These are phyloP conservation scores for Lentinula boryana DNA, from an alignment of 768 basidiomycete species.

Conservation along the genomic window DNA sequence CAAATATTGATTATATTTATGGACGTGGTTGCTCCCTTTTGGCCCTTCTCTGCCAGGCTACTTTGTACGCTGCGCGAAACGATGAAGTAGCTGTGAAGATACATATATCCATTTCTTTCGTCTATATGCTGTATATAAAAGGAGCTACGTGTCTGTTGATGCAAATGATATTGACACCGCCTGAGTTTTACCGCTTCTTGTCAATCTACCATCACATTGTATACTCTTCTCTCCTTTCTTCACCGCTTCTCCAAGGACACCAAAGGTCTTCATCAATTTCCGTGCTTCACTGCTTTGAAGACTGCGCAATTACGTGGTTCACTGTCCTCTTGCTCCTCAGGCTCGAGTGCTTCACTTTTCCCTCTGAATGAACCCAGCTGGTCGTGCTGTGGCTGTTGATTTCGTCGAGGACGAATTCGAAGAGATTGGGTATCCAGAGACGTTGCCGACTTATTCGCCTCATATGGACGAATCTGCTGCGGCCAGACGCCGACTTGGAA, in stretches of 20 bases:
- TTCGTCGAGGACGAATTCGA: constrained; percentile 71
- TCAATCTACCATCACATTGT: not conserved
- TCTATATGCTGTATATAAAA: not conserved
- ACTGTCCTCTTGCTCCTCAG: not conserved
- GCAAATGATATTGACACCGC: not conserved
- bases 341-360: not conserved
- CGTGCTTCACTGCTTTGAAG: not conserved
- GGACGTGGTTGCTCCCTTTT: too few species aligned
- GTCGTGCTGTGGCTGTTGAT: constrained; percentile 57
- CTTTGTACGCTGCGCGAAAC: too few species aligned
- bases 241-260: not conserved
- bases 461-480: constrained; percentile 56
- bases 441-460: constrained; percentile 34
- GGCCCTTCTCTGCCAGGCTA: too few species aligned
- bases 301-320: not conserved
- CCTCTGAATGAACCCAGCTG: constrained; percentile 5
- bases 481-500: constrained; percentile 44
- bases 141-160: not conserved
- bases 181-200: not conserved
- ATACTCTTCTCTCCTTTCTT: not conserved
- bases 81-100: too few species aligned
- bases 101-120: too few species aligned
- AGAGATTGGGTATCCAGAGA: constrained; percentile 54
- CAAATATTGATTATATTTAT: too few species aligned
- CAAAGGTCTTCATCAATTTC: not conserved